Evolutionary conservation across 805 yeast genomes (phyloP).

Genomic region (Myxozyma kluyveri): DNA sequence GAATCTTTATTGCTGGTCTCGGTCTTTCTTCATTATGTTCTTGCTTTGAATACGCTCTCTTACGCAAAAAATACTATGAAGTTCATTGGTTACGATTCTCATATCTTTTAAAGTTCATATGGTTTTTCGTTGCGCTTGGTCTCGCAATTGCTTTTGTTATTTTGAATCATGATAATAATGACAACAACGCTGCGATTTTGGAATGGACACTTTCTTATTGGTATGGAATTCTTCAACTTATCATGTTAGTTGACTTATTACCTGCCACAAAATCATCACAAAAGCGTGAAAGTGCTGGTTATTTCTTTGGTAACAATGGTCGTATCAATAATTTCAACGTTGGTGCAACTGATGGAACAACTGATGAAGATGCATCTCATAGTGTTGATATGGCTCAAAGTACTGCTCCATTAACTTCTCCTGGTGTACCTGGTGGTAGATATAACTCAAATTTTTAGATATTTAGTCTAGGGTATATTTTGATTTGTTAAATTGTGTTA

Average conservation of each 20-base stretch:
- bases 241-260: slow-evolving; percentile 66
- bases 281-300: slow-evolving; percentile 7
- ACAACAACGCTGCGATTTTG: slow-evolving; percentile 44
- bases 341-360: not conserved
- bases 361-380: not conserved
- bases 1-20: slow-evolving; percentile 64
- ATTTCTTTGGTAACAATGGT: not conserved
- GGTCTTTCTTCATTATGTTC: slow-evolving; percentile 53
- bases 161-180: not conserved
- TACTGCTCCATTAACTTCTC: not conserved
- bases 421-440: too few species aligned
- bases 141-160: slow-evolving; percentile 69
- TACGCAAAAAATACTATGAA: slow-evolving; percentile 47
- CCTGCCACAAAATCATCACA: slow-evolving; percentile 39
- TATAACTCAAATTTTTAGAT: too few species aligned
- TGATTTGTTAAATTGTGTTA: too few species aligned
- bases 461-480: too few species aligned
- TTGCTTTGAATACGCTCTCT: slow-evolving; percentile 44
- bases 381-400: not conserved
- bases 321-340: not conserved
- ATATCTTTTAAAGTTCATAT: slow-evolving; percentile 53
- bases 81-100: slow-evolving; percentile 41
- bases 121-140: slow-evolving; percentile 65
- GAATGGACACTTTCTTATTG: slow-evolving; percentile 90
- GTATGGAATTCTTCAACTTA: slow-evolving; percentile 67